These are phyloP conservation scores for Stygiomarasmius scandens DNA, from an alignment of 1,284 basidiomycete genomes.

Conservation along the genomic window DNA sequence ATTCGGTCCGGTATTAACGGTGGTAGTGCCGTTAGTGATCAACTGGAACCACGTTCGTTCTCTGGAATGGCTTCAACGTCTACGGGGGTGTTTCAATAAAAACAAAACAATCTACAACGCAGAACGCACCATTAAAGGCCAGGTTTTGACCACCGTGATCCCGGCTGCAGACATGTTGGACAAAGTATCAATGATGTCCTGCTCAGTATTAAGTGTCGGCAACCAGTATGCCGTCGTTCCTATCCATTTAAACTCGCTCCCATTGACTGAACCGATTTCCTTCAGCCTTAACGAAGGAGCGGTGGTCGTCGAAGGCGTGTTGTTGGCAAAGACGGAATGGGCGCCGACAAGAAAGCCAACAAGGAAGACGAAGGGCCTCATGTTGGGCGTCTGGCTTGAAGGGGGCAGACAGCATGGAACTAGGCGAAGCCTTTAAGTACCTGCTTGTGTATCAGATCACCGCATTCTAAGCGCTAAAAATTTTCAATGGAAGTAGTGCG, in stretches of 20 bases:
- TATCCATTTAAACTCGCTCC: constrained; percentile 47
- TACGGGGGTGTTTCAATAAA: no score
- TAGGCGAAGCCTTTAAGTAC: background rate
- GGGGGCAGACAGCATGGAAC: background rate
- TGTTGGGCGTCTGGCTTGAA: background rate
- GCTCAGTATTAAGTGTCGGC: constrained; percentile 51
- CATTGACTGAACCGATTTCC: constrained; percentile 54
- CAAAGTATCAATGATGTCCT: constrained; percentile 62
- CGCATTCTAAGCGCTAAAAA: background rate
- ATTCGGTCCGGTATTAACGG: constrained; percentile 63
- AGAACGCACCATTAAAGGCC: constrained; percentile 63
- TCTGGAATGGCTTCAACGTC: constrained; percentile 56
- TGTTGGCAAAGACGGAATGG: constrained; percentile 24
- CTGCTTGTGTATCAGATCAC: background rate
- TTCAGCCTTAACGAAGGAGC: constrained; percentile 44
- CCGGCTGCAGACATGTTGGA: constrained; percentile 58
- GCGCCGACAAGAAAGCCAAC: constrained; percentile 1
- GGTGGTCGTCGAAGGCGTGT: constrained; percentile 13
- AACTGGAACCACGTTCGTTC: constrained; percentile 62
- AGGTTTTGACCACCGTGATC: constrained; percentile 64
- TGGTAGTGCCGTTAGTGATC: constrained; percentile 46
- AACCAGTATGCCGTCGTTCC: constrained; percentile 76
- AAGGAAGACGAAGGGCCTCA: background rate
- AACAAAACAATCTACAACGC: no score
- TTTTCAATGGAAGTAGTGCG: background rate